Conservation (phyloP, 805 yeast genomes). For the Komagataella populi region DNA sequence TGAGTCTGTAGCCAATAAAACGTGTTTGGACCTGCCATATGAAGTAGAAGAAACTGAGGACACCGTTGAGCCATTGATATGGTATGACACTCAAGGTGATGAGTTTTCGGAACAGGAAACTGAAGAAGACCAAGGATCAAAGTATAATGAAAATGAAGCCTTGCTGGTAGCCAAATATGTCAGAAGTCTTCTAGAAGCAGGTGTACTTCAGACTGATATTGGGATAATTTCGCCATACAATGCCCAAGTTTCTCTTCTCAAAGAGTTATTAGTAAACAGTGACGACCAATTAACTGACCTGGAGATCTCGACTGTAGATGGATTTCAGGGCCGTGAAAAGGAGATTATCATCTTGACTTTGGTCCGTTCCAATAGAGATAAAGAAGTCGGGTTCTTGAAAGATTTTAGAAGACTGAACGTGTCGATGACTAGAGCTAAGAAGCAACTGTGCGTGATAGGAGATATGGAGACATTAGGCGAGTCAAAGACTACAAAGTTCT, state of each 20-base stretch:
- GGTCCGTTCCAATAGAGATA: conserved; percentile 64
- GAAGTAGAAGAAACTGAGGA: conserved; percentile 33
- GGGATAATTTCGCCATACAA: conserved; percentile 87
- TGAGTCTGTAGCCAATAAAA: conserved; percentile 35
- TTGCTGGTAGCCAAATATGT: conserved; percentile 47
- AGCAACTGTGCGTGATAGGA: conserved; percentile 79
- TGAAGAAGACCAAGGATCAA: conserved; percentile 27
- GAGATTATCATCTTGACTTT: conserved; percentile 69
- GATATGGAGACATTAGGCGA: conserved; percentile 58
- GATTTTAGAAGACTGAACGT: conserved; percentile 80
- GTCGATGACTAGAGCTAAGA: conserved; percentile 81
- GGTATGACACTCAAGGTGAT: conserved; percentile 94
- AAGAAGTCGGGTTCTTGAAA: conserved; percentile 69
- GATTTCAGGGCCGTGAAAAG: conserved; percentile 94
- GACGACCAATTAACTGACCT: conserved; percentile 18
- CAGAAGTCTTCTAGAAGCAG: conserved; percentile 29
- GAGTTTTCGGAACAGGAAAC: conserved; percentile 51
- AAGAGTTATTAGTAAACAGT: conserved; percentile 24
- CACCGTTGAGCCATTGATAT: conserved; percentile 42
- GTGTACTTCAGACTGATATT: conserved; percentile 42
- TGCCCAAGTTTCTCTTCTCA: conserved; percentile 66
- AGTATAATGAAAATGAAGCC: conserved; percentile 69
- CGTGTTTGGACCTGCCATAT: conserved; percentile 38
- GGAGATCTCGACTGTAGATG: conserved; percentile 87
- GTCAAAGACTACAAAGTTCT: conserved; percentile 24